Base-by-base conservation (phyloP, 2,329 filamentous ascomycete species). In the Pyrenophora teres region DNA sequence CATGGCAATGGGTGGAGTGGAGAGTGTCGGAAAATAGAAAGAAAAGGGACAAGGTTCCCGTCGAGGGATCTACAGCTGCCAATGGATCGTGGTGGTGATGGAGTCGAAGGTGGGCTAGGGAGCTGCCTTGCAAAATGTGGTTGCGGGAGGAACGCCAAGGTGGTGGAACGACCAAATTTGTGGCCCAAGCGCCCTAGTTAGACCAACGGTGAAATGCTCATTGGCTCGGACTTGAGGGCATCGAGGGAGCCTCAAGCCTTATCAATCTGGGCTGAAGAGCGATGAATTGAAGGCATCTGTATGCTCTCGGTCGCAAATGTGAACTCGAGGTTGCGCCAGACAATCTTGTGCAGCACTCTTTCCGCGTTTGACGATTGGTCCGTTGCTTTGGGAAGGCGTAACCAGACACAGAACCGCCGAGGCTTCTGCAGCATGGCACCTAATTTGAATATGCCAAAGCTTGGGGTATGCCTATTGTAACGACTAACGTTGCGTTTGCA, bases 1-100 rank as follows among this genome's bases (percentile, higher is more conserved):
- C 74, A 76, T 76, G 57, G 58, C 58, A 57, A 60, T 52, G 63
- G 61, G 57, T 64, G 43, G 72, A 74, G 72, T 72, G 72, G 73
- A 74, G 71, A 74, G 60, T 57, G 61, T 65, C 59, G 67, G 56
- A 67, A 64, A 65, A 54, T 57, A 51, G 58, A 65, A 69, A 66
- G 60, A 54, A 64, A 67, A 65, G 64, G 64, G 59, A 56, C 50
- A 36, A 47, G 63, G 52, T 59, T 65, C 70, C 71, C 65, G 68
- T 71, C 62, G 65, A 70, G 70, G 68, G 69, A 60, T 60, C 60
- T 59, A 62, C 52, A 57, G 60, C 54, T 66, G 66, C 67, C 71
- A 74, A 74, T 74, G 67, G 71, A 63, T 72, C 59, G 64, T 64
- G 62, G 50, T 68, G 65, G 57, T 64, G 66, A 64, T 60, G 63